These are phyloP conservation scores for Pyracantha coccinea DNA, from an alignment of 331 rosid species.

Conservation along the genomic window DNA sequence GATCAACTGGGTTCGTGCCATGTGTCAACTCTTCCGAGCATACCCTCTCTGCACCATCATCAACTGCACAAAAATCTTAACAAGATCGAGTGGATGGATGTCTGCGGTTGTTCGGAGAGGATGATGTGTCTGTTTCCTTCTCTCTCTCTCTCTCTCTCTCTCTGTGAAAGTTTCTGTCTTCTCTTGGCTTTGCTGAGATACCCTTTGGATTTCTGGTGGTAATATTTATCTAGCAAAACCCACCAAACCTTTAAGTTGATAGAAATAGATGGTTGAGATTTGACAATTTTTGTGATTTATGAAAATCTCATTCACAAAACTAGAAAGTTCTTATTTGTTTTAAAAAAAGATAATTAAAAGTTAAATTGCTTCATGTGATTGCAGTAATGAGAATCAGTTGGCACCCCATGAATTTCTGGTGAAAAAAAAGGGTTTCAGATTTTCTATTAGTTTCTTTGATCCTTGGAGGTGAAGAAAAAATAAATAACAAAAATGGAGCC, in stretches of 20 bases:
- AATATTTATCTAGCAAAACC: neutral
- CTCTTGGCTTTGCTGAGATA: constrained; percentile 10
- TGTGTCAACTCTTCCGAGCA: neutral
- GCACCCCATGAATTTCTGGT: neutral
- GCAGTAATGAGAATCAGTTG: constrained; percentile 28
- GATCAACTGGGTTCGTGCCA: neutral
- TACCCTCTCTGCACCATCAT: too few species aligned
- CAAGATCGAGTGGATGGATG: neutral
- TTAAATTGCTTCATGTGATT: constrained; percentile 27
- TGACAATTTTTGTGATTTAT: constrained; percentile 18
- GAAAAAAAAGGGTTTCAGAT: neutral
- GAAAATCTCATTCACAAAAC: neutral
- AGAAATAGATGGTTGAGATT: constrained; percentile 19
- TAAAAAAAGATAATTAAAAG: neutral
- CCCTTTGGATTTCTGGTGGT: neutral
- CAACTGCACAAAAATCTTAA: neutral
- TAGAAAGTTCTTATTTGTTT: neutral
- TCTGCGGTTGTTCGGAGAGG: neutral
- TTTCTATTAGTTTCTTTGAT: neutral
- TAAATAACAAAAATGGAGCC: constrained; percentile 26
- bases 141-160: neutral
- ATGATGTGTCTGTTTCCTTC: constrained; percentile 15
- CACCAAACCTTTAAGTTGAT: constrained; percentile 17
- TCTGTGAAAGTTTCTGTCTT: neutral
- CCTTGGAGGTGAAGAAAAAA: neutral